Conservation (phyloP, 2,329 filamentous ascomycete genomes). For the Monosporascus sp. region DNA sequence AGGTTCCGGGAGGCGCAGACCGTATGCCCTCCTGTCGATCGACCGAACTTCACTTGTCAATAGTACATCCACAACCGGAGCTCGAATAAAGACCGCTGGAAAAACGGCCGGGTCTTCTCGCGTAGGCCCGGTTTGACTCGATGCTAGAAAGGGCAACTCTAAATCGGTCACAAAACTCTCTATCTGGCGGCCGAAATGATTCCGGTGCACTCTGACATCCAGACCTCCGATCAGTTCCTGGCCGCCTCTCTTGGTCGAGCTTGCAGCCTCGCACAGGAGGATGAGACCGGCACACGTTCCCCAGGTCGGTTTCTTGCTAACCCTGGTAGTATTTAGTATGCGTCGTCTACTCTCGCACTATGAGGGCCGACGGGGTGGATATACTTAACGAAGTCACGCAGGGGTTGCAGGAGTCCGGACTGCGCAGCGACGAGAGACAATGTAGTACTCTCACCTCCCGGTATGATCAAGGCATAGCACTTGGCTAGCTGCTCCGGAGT, state of each 20-base stretch:
- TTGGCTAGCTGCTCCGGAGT: slow-evolving; percentile 62
- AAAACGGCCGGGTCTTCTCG: slow-evolving; percentile 41
- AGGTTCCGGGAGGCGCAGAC: slow-evolving; percentile 19
- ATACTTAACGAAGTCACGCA: slow-evolving; percentile 87
- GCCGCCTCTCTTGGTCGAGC: slow-evolving; percentile 81
- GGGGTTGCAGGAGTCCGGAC: slow-evolving; percentile 73
- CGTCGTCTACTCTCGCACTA: too few relatives aligned
- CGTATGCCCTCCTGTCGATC: slow-evolving; percentile 31
- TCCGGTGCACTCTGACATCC: slow-evolving; percentile 83
- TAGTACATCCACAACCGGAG: slow-evolving; percentile 84
- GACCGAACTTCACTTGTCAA: slow-evolving; percentile 39
- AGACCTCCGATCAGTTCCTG: slow-evolving; percentile 92
- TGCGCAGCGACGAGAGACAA: slow-evolving; percentile 84
- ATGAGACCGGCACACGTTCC: slow-evolving; percentile 95
- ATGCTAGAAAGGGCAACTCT: slow-evolving; percentile 61
- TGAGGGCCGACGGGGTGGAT: slow-evolving; percentile 19
- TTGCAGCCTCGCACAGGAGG: slow-evolving; percentile 80
- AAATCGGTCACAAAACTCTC: slow-evolving; percentile 82
- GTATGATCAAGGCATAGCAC: slow-evolving; percentile 83
- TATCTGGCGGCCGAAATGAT: slow-evolving; percentile 90
- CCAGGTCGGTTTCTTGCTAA: slow-evolving; percentile 78
- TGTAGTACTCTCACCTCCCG: slow-evolving; percentile 91
- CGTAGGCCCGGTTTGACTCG: slow-evolving; percentile 19
- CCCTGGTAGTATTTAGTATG: slow-evolving; percentile 38
- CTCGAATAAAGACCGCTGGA: slow-evolving; percentile 85